Base-by-base conservation (phyloP, 768 basidiomycete genomes). In the Mrakia frigida region DNA sequence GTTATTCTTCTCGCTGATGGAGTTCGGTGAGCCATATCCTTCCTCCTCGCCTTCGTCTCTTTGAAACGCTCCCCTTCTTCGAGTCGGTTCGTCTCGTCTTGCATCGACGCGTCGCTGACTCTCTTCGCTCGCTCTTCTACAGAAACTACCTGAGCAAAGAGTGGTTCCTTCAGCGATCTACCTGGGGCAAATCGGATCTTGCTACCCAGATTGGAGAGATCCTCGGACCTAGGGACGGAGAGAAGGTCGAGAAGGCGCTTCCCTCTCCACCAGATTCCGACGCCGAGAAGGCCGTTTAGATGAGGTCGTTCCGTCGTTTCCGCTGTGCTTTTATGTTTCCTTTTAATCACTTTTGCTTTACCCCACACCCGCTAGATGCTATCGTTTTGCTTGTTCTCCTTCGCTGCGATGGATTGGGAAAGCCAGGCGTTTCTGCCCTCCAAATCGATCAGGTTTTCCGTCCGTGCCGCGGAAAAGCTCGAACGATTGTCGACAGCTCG, bases 1-100 rank as follows among this genome's bases (percentile, higher is more conserved):
- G 92, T 99, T 0, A 87, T 98, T 0, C 80, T 99, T 39, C 85
- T 97, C 13, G 89, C 97, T 52, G 97, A 99, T 81, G 94, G 94
- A 1, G 89, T 97, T 74, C 70, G 70, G 65, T 68, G 25, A 43
- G 65, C 43, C 39, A 9, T 43, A 14, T 25, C 39, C 39, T 68
- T 39, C 25, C 35, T 39, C 37, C 23, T 25, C 5, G 39, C 23
- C 35, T 37, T 10, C 16, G 2, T 21, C 3, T 6, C 65, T 37
- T 46, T 46, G 7, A 9, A 14, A 50, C 4, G n/a, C 33, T 63
- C 28, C 18, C 61, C n/a, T 28, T 31, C 28, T 46, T 28, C 23
- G 28, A 53, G 18, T n/a, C 3, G 25, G 5, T 10, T 28, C n/a
- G 56, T 56, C 9, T 25, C 43, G 7, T 14, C n/a, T 50, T 18